A percentile compares a stretch with the other conserved stretches of the same genome.
Evolutionary conservation across 2,329 filamentous ascomycete species (phyloP).

Genomic region (Daldinia sp.): DNA sequence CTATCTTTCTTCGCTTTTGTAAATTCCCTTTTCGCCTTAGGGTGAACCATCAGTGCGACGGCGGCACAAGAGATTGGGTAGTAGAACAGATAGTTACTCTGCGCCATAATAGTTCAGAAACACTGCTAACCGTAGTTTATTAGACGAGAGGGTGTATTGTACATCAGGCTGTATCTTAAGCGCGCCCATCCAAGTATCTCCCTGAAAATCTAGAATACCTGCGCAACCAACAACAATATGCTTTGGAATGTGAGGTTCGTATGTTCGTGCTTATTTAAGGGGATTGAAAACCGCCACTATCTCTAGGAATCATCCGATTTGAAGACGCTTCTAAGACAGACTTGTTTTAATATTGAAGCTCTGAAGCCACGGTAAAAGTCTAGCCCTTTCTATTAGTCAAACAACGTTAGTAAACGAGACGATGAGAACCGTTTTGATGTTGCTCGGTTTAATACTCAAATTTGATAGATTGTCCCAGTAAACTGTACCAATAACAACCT

Average conservation of each 20-base stretch:
- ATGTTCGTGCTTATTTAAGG: background rate
- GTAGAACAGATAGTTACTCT: background rate
- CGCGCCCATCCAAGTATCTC: constrained; percentile 19
- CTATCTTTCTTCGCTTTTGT: background rate
- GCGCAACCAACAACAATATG: constrained; percentile 24
- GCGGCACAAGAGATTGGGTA: background rate
- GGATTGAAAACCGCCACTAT: background rate
- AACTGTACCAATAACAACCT: background rate
- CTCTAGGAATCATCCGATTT: background rate
- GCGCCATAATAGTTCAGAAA: constrained; percentile 1
- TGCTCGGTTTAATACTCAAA: constrained; percentile 20
- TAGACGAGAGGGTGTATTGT: background rate
- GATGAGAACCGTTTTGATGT: constrained; percentile 10
- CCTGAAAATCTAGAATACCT: constrained; percentile 12
- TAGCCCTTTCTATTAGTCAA: background rate
- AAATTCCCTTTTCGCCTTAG: background rate
- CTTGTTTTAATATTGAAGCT: background rate
- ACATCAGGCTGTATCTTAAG: constrained; percentile 25
- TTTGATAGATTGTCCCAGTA: constrained; percentile 21
- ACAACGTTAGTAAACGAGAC: background rate
- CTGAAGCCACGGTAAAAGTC: background rate
- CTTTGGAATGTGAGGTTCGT: constrained; percentile 6
- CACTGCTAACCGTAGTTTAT: too few relatives aligned
- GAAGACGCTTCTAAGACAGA: background rate
- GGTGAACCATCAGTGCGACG: background rate